Base-by-base conservation (phyloP, 75 land plant species). In the Pinus taeda region DNA sequence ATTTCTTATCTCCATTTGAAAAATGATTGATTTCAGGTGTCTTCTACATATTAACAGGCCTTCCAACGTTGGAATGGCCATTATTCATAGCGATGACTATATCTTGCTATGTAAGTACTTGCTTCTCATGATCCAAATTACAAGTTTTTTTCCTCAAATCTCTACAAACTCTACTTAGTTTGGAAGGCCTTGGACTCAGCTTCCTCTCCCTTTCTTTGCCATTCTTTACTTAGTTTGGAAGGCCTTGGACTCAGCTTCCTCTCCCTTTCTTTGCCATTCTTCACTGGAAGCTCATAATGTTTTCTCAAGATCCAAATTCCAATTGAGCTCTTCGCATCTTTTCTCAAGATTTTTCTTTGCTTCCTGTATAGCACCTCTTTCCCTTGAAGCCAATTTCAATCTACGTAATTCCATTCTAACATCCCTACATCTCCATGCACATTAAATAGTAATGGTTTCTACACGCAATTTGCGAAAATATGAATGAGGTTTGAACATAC, bases 331-430 rank as follows among this genome's bases (percentile, higher is more conserved):
- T 79, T 97, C 99, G 71, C 96, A 84, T 66, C 90, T 86, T 79
- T 91, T 94, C 82, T 95, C 99, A 81, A 97, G 88, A 77, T 92
- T 97, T 58, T 77, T 91, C 79, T 97, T 97, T 12, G 95, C 95
- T 77, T 88, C 84, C 57, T 94, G 99, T 62, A 97, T 70, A 12
- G 92, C 98, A 70, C 99, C 99, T 57, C 98, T 87, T 88, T 97
- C 99, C 83, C 91, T 94, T 59, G 99, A 92, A 78, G 86, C 97
- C 76, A 81, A 42, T 75, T 84, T 92, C 70, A 92, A 91, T 75
- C 85, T 92, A 63, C 82, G 81, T 11, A 97, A 86, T 66, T 91
- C 95, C 73, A 83, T 80, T 82, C 83, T 88, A 22, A 98, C 98
- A 75, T 85, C 61, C 70, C 86, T 89, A 15, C 76, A 74, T 82